A percentile compares a stretch with the other conserved stretches of the same genome.
Conservation (phyloP, 192 early-diverging fungal genomes). For the Coemansia sp. region DNA sequence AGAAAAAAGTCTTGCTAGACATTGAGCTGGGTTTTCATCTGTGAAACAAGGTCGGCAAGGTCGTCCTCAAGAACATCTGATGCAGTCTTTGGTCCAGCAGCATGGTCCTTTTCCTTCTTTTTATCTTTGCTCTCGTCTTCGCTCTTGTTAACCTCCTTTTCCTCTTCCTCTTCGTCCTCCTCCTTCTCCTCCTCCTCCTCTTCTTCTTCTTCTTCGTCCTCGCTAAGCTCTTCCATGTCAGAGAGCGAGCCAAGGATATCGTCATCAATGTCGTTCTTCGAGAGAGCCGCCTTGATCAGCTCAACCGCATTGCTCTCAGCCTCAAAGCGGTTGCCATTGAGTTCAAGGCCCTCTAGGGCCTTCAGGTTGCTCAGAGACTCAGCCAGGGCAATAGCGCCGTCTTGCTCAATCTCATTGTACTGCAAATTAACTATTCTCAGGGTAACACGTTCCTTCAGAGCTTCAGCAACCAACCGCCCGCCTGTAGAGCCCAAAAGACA, state of each 20-base stretch:
- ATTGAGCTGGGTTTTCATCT: slow-evolving; percentile 53
- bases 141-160: slow-evolving; percentile 30
- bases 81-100: slow-evolving; percentile 32
- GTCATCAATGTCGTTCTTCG: slow-evolving; percentile 70
- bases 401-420: slow-evolving; percentile 88
- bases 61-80: slow-evolving; percentile 32
- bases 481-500: slow-evolving; percentile 83
- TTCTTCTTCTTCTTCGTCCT: slow-evolving; percentile 73
- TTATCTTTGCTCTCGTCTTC: slow-evolving; percentile 4
- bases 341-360: slow-evolving; percentile 67
- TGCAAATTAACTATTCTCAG: slow-evolving; percentile 71
- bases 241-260: slow-evolving; percentile 87
- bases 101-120: slow-evolving; percentile 10
- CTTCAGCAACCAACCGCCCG: slow-evolving; percentile 64
- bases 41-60: slow-evolving; percentile 44
- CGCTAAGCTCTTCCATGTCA: slow-evolving; percentile 87
- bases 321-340: slow-evolving; percentile 93
- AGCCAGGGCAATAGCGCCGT: slow-evolving; percentile 70
- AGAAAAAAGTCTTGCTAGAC: slow-evolving; percentile 10
- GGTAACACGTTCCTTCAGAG: slow-evolving; percentile 61
- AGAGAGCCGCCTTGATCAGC: slow-evolving; percentile 69
- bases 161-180: slow-evolving; percentile 55
- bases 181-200: slow-evolving; percentile 56
- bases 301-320: slow-evolving; percentile 80
- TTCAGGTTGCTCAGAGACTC: slow-evolving; percentile 68